Percentiles rank a stretch among this genome's conserved stretches.
Evolutionary conservation across 1,284 basidiomycete species (phyloP).

Genomic region (Pseudozyma sp.): DNA sequence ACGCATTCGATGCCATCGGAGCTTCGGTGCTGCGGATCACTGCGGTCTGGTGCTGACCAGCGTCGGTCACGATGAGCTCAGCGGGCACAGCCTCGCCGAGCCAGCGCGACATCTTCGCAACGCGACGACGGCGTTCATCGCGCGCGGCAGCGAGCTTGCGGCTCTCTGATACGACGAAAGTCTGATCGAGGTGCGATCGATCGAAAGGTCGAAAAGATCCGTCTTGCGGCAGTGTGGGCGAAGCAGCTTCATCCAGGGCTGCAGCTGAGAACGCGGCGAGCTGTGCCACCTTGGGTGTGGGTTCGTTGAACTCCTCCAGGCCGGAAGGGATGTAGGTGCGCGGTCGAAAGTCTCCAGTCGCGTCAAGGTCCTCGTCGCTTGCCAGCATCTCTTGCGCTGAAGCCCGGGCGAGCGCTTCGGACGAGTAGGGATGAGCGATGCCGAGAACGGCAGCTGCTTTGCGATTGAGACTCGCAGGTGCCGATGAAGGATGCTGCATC

Average conservation of each 20-base stretch:
- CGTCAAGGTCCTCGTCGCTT: constrained; percentile 18
- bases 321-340: constrained; percentile 20
- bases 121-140: constrained; percentile 50
- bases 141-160: constrained; percentile 32
- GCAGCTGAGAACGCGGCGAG: constrained; percentile 37
- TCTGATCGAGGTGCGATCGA: constrained; percentile 22
- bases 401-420: background rate
- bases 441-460: constrained; percentile 45
- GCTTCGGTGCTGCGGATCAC: constrained; percentile 26
- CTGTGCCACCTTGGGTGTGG: constrained; percentile 34
- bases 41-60: constrained; percentile 5
- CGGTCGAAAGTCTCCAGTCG: background rate
- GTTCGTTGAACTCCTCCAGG: constrained; percentile 36
- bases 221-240: constrained; percentile 44
- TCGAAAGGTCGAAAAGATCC: constrained; percentile 23
- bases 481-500: background rate
- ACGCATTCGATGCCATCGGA: constrained; percentile 2
- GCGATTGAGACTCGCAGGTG: constrained; percentile 20
- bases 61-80: constrained; percentile 32
- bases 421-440: constrained; percentile 40
- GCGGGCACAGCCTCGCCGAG: constrained; percentile 54
- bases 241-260: constrained; percentile 33
- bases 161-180: constrained; percentile 27
- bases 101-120: constrained; percentile 60
- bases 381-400: constrained; percentile 18